Base-by-base conservation (phyloP, 345 rosid species). In the Kandelia obovata region DNA sequence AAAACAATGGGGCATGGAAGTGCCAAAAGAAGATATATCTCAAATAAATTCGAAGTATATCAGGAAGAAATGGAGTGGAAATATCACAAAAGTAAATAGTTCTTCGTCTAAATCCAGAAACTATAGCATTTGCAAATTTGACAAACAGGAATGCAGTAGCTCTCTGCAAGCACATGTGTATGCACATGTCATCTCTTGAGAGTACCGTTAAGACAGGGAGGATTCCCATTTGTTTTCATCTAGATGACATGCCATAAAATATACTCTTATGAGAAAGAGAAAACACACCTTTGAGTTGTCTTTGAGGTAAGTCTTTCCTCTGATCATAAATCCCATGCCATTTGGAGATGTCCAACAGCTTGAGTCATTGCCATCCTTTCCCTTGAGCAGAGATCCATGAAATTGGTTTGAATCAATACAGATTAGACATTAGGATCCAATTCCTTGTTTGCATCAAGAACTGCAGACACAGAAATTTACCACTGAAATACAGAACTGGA, bases 311-410 rank as follows among this genome's bases (percentile, higher is more conserved):
- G 89, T 87, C 83, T 87, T 88, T 77, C 99, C 99, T 82, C 99
- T 80, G 66, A 95, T 86, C 96, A 84, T 87, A 85, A 95, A 95
- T 23, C 97, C 96, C 72, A 61, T 78, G 58, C 96, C 97, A 80
- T 83, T 83, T 16, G 99, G 96, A 81, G 91, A 88, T 65, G 76
- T 75, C 99, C 99, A 95, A 88, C 97, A 95, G 79, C 86, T 82
- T 74, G 91, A 75, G 79, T 87, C 97, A 65, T 77, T 79, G 60
- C 82, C 89, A 62, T 83, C 83, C 80, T 71, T 84, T 65, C 82
- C 93, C 66, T 82, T 82, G 63, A 58, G 86, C 74, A 92, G 73
- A 79, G 90, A 80, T 70, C 92, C 85, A 34, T 78, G 78, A 78
- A 95, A 83, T 65, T 85, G 84, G 76, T 83, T 82, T 58, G 67